A percentile compares a stretch with the other conserved stretches of the same genome.
Evolutionary conservation across 176 grass and related monocot genomes (phyloP).

Genomic region (Zea mays): Zm-B73-REFERENCE-NAM-5.0 NC_050099.1:210805001-210805500

Average conservation of each 20-base stretch:
- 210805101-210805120: neutral
- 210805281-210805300: too few relatives aligned
- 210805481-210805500: slow-evolving; percentile 70
- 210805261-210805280: too few relatives aligned
- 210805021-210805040: slow-evolving; percentile 12
- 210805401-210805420: neutral
- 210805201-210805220: too few relatives aligned
- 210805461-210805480: slow-evolving; percentile 63
- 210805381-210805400: slow-evolving; percentile 25
- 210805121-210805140: neutral
- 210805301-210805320: slow-evolving; percentile 4
- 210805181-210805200: too few relatives aligned
- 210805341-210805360: neutral
- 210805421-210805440: neutral
- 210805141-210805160: too few relatives aligned
- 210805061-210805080: neutral
- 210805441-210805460: slow-evolving; percentile 7
- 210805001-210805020: neutral
- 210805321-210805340: neutral
- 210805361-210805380: slow-evolving; percentile 6
- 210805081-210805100: slow-evolving; percentile 1
- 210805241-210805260: too few relatives aligned
- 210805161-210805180: too few relatives aligned
- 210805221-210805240: too few relatives aligned
- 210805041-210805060: neutral